Conservation (phyloP, 192 early-diverging fungal genomes). For the Funneliformis mosseae region DNA sequence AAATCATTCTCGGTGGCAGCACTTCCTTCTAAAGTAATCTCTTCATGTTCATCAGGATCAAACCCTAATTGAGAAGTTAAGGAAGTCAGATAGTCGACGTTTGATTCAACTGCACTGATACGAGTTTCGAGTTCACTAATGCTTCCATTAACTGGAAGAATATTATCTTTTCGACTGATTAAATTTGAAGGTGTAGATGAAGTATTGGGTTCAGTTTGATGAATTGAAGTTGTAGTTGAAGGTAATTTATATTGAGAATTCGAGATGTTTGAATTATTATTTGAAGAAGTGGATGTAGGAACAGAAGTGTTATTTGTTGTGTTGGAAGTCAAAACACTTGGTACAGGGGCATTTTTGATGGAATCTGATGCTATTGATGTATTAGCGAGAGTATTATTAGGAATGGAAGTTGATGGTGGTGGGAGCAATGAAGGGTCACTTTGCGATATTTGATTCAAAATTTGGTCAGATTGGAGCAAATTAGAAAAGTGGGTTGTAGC, state of each 20-base stretch:
- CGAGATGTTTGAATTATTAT: background rate
- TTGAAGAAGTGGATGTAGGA: background rate
- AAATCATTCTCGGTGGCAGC: background rate
- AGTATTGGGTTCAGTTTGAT: background rate
- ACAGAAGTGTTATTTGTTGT: background rate
- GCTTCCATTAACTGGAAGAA: background rate
- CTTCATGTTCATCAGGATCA: constrained; percentile 18
- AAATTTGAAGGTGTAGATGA: background rate
- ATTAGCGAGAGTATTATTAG: background rate
- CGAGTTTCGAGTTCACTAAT: constrained; percentile 19
- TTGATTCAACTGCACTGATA: constrained; percentile 1
- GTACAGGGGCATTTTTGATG: background rate
- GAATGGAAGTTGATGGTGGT: background rate
- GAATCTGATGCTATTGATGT: background rate
- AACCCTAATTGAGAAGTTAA: constrained; percentile 21
- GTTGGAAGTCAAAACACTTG: background rate
- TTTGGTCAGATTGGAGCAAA: background rate
- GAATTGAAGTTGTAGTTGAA: background rate
- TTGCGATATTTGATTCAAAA: background rate
- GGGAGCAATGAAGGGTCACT: background rate
- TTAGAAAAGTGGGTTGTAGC: background rate
- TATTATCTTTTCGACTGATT: background rate
- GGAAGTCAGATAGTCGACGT: constrained; percentile 20
- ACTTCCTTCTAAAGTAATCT: background rate
- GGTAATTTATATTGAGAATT: background rate